Evolutionary conservation across 2,329 filamentous ascomycete species (phyloP).

Genomic region (Neoascochyta sp.): DNA sequence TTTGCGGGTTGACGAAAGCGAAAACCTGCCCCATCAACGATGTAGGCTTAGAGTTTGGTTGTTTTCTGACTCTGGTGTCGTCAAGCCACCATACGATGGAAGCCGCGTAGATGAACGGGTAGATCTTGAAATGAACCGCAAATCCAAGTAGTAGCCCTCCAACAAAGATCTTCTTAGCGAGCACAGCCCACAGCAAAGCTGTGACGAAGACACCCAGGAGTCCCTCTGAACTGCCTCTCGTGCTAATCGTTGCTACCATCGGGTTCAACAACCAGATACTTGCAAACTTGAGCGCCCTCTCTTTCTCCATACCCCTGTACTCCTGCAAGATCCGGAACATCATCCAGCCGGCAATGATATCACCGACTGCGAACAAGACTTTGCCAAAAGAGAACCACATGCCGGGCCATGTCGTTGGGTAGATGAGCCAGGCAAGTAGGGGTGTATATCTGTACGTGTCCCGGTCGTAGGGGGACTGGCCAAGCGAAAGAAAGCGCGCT

Average conservation of each 20-base stretch:
- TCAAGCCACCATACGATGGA: slow-evolving; percentile 80
- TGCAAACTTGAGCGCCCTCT: slow-evolving; percentile 67
- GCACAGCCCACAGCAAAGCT: slow-evolving; percentile 76
- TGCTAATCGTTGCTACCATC: slow-evolving; percentile 97
- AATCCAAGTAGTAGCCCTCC: slow-evolving; percentile 76
- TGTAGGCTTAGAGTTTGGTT: slow-evolving; percentile 2
- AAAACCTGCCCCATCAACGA: slow-evolving; percentile 20
- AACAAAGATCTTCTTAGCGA: slow-evolving; percentile 58
- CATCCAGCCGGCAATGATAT: slow-evolving; percentile 80
- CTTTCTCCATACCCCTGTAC: slow-evolving; percentile 33
- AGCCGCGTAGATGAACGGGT: slow-evolving; percentile 91
- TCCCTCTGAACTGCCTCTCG: slow-evolving; percentile 88
- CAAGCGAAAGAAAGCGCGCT: slow-evolving; percentile 67
- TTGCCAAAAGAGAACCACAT: slow-evolving; percentile 84
- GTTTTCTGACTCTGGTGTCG: slow-evolving; percentile 38
- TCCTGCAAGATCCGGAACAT: slow-evolving; percentile 56
- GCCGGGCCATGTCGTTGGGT: slow-evolving; percentile 67
- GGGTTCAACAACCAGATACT: slow-evolving; percentile 93
- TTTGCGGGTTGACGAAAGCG: slow-evolving; percentile 33
- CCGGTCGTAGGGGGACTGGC: slow-evolving; percentile 73
- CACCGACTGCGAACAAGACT: slow-evolving; percentile 75
- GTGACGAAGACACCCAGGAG: slow-evolving; percentile 81
- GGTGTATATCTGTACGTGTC: slow-evolving; percentile 98
- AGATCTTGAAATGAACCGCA: slow-evolving; percentile 96
- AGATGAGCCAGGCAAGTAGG: slow-evolving; percentile 82